Base-by-base conservation (phyloP, 345 rosid species). In the Arabis alpina region DNA sequence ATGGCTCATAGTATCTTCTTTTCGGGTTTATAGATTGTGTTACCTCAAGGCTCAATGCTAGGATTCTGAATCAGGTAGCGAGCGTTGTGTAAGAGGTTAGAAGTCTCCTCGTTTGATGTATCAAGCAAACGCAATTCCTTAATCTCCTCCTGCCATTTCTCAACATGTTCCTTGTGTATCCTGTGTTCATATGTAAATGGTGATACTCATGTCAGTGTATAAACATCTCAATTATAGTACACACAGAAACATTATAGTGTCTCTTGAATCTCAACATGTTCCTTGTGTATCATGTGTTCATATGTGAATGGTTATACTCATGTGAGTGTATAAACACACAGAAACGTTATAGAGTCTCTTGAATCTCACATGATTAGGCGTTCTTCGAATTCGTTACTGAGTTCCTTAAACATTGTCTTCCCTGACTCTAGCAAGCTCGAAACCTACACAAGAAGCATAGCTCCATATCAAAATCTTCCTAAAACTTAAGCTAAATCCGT, bases 111-210 rank as follows among this genome's bases (percentile, higher is more conserved):
- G 70, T 91, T 94, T 19, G 91, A 80, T 59, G 81, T 84, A 82
- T 94, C 96, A 45, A 88, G 81, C 79, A 85, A 55, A 58, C 88
- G 82, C 70, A 88, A 57, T 71, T 85, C 96, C 78, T 82, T 87
- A 66, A 89, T 83, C 82, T 91, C 92, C 24, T 88, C 91, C 70
- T 87, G 95, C 96, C 98, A 94, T 78, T 84, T 89, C 75, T 87
- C 93, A 58, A 88, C 80, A 42, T 85, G 84, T 69, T 94, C 97
- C 84, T 78, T 87, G 64, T 89, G 93, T 50, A 89, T 78, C 88
- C 93, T 91, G 83, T 91, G 83, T 72, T 43, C 40, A 69, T 57
- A 36, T 42, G 48, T 36, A 24, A 37, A 61, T 34, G 16, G 27
- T 39, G 10, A 28, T 27, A 48, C 11, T 50, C 15, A 54, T 6